phyloP scores from a whole-genome alignment of 495 filamentous ascomycete species.

The Entonaema liquescens region DNA sequence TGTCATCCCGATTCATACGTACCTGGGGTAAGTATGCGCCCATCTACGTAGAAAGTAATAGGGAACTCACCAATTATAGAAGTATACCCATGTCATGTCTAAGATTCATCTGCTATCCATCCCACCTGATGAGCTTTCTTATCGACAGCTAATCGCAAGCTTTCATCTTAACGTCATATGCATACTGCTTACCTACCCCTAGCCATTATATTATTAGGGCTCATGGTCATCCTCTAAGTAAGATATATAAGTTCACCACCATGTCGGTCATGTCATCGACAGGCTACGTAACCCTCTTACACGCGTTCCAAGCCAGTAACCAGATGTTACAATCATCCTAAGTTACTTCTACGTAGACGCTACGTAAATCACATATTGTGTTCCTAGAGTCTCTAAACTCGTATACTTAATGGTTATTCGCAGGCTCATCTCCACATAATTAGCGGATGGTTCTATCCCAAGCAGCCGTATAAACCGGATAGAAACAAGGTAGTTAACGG shows the following conservation, averaged over 20 bases:
- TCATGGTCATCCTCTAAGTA: neutral
- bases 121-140: slow-evolving; percentile 24
- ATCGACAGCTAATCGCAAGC: slow-evolving; percentile 21
- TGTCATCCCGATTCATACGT: neutral
- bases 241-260: neutral
- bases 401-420: no score
- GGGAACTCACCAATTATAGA: neutral
- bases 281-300: neutral
- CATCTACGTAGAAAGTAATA: neutral
- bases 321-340: no score
- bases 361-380: no score
- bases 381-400: no score
- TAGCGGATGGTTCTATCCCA: no score
- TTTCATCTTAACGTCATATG: slow-evolving; percentile 7
- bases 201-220: neutral
- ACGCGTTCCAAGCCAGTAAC: neutral
- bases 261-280: neutral
- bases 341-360: no score
- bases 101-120: neutral
- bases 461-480: no score
- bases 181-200: neutral
- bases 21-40: neutral
- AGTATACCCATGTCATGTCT: neutral
- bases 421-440: no score
- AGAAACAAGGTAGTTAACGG: no score